Evolutionary conservation across 345 rosid species (phyloP).

Genomic region (Acer campestre): DNA sequence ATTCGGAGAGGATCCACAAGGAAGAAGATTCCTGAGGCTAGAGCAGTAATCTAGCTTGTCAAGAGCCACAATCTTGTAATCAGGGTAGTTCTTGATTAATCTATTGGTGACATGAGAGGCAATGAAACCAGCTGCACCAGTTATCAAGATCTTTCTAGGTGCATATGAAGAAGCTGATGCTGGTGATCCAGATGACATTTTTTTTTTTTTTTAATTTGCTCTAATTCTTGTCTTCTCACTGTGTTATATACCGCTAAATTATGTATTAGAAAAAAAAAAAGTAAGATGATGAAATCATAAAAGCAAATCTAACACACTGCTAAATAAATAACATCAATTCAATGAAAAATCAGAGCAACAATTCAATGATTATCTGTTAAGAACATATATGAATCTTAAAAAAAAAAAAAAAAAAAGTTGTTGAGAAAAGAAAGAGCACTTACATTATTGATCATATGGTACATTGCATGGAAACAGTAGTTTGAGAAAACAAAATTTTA

Average conservation of each 20-base stretch:
- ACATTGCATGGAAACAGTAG: background rate
- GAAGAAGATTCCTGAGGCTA: constrained; percentile 50
- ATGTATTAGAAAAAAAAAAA: background rate
- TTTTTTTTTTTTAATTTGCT: background rate
- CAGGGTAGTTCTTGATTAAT: constrained; percentile 48
- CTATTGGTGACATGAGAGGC: constrained; percentile 59
- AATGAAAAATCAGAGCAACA: background rate
- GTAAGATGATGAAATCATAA: background rate
- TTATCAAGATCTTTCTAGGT: constrained; percentile 61
- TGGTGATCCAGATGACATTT: constrained; percentile 22
- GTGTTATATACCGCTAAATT: constrained; percentile 2
- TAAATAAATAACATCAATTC: background rate
- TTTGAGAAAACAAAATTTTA: background rate
- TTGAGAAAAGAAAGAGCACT: background rate
- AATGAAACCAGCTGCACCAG: constrained; percentile 74
- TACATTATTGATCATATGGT: background rate
- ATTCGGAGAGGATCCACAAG: constrained; percentile 47
- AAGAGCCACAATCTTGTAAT: constrained; percentile 58
- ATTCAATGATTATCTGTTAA: background rate
- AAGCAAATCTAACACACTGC: background rate
- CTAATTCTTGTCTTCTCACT: no score
- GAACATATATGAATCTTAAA: background rate
- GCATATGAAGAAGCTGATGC: constrained; percentile 32
- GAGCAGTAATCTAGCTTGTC: constrained; percentile 76
- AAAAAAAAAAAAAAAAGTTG: no score